These are phyloP conservation scores for peach (Prunus persica) DNA, from an alignment of 306 rosid genomes.

Conservation along the genomic window Prunus_persica_NCBIv2 NC_034014.1:3115001-3115500, in stretches of 20 bases:
- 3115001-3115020: not conserved
- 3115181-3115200: not conserved
- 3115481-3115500: too few relatives aligned
- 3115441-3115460: too few relatives aligned
- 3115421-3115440: not conserved
- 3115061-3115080: not conserved
- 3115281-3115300: not conserved
- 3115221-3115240: not conserved
- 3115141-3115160: slow-evolving; percentile 21
- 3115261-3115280: not conserved
- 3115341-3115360: not conserved
- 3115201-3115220: not conserved
- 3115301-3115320: not conserved
- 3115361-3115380: not conserved
- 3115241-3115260: not conserved
- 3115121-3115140: slow-evolving; percentile 36
- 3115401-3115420: not conserved
- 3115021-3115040: not conserved
- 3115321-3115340: not conserved
- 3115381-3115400: not conserved
- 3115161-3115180: slow-evolving; percentile 21
- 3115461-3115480: too few relatives aligned
- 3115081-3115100: slow-evolving; percentile 25
- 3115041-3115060: not conserved
- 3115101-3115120: slow-evolving; percentile 27